A percentile compares a stretch with the other conserved stretches of the same genome.
phyloP scores from a whole-genome alignment of 129 eudicot genomes.

The Saposhnikovia divaricata region DNA sequence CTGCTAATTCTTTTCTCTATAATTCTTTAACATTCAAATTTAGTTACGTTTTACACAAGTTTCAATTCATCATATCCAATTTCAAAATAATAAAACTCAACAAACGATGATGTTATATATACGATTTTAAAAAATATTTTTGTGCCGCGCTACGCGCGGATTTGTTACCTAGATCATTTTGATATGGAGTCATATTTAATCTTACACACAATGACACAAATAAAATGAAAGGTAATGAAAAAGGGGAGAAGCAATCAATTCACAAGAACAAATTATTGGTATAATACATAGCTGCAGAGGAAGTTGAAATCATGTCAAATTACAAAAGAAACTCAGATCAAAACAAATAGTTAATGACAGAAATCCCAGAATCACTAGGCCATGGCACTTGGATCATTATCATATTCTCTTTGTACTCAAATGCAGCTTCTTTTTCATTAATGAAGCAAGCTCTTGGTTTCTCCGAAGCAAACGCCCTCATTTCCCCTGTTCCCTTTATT shows the following conservation, averaged over 20 bases:
- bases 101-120: no score
- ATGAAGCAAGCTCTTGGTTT: constrained; percentile 33
- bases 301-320: neutral
- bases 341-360: neutral
- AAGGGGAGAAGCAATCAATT: neutral
- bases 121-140: no score
- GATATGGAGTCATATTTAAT: neutral
- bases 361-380: neutral
- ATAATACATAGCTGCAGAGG: neutral
- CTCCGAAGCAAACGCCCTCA: constrained; percentile 47
- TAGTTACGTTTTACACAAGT: no score
- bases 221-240: no score
- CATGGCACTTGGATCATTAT: constrained; percentile 10
- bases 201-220: no score
- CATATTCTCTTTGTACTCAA: neutral
- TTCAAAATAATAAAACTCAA: no score
- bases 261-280: neutral
- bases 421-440: constrained; percentile 10
- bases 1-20: no score
- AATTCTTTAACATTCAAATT: no score
- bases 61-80: no score
- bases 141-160: no score
- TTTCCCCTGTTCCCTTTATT: constrained; percentile 46
- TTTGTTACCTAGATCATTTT: no score
- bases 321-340: neutral